These are phyloP conservation scores for Telopea speciosissima DNA, from an alignment of 177 flowering plant genomes.

Conservation along the genomic window DNA sequence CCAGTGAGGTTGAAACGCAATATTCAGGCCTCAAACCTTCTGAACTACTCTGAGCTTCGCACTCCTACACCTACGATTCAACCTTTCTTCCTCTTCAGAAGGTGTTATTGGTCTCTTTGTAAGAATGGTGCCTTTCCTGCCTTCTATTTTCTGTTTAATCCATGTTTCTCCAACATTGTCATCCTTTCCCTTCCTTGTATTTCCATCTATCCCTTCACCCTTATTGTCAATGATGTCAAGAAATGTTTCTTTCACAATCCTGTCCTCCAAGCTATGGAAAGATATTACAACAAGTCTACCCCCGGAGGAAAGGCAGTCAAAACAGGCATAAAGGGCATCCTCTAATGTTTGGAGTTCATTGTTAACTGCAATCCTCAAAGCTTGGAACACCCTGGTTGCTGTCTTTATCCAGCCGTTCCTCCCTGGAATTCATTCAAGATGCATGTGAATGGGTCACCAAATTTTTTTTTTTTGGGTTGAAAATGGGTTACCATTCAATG, in stretches of 20 bases:
- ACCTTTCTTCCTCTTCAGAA: conserved; percentile 63
- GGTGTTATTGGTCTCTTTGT: conserved; percentile 96
- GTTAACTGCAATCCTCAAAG: conserved; percentile 90
- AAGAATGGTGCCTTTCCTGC: conserved; percentile 56
- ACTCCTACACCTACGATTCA: conserved; percentile 70
- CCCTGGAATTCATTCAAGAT: conserved; percentile 36
- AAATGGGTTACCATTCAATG: background rate
- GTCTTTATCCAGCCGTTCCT: conserved; percentile 99
- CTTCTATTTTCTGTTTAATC: conserved; percentile 56
- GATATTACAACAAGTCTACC: conserved; percentile 95
- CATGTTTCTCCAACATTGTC: conserved; percentile 42
- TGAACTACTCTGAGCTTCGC: conserved; percentile 93
- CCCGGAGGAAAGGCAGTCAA: conserved; percentile 75
- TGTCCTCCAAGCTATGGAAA: conserved; percentile 97
- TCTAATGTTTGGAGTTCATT: conserved; percentile 76
- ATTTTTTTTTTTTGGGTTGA: too few relatives aligned
- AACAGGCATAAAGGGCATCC: conserved; percentile 57
- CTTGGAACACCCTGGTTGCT: conserved; percentile 93
- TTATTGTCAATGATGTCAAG: conserved; percentile 47
- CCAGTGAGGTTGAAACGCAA: background rate
- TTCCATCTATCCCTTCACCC: conserved; percentile 5
- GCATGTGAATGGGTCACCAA: background rate
- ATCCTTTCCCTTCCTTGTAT: conserved; percentile 5
- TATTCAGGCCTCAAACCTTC: conserved; percentile 28
- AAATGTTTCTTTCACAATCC: conserved; percentile 91